A percentile compares a stretch with the other conserved stretches of the same genome.
Evolutionary conservation across 441 rosid genomes (phyloP).

Genomic region (Erodium trifolium): DNA sequence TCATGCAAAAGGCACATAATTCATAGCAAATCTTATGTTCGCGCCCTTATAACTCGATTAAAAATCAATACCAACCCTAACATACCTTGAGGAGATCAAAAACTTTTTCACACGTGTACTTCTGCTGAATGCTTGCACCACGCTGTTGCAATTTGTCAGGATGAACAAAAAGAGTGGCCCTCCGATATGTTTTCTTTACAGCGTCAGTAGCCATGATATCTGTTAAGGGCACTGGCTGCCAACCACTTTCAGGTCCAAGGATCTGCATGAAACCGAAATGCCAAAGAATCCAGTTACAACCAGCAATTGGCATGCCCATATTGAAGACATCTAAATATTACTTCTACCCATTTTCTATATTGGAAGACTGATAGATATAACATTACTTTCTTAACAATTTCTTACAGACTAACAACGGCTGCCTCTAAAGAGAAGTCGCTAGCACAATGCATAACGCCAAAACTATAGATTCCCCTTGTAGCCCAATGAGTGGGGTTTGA

Average conservation of each 20-base stretch:
- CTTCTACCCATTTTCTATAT: no score
- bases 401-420: no score
- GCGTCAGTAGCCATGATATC: constrained; percentile 62
- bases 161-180: constrained; percentile 87
- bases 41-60: neutral
- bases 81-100: constrained; percentile 90
- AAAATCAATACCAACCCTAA: neutral
- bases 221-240: constrained; percentile 79
- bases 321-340: no score
- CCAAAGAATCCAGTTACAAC: neutral
- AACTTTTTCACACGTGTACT: constrained; percentile 89
- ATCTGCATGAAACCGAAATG: constrained; percentile 41
- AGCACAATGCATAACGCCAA: no score
- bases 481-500: no score
- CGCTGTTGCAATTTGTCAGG: constrained; percentile 98
- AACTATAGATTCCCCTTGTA: no score
- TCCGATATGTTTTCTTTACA: constrained; percentile 85
- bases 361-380: no score
- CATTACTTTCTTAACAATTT: no score
- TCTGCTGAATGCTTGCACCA: constrained; percentile 83
- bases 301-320: no score
- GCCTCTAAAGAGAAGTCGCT: no score
- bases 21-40: neutral
- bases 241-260: constrained; percentile 84
- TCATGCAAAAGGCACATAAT: neutral